A percentile compares a stretch with the other conserved stretches of the same genome.
Evolutionary conservation across 257 asterid genomes (phyloP).

Genomic region (Solanum corneliomulleri): DNA sequence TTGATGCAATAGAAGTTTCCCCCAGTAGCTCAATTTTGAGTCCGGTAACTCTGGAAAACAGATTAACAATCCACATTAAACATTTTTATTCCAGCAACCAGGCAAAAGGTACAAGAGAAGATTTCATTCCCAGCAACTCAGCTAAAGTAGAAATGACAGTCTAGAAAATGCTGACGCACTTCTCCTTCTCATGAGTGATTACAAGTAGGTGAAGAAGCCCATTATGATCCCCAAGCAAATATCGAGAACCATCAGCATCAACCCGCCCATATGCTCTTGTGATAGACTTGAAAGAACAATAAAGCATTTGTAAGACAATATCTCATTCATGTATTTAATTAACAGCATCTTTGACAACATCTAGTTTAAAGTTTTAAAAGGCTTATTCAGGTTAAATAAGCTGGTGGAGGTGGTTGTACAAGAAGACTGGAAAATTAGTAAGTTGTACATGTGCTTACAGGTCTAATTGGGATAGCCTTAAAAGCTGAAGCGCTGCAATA

Average conservation of each 20-base stretch:
- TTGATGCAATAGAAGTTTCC: constrained; percentile 81
- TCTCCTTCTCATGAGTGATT: constrained; percentile 83
- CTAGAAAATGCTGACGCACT: constrained; percentile 33
- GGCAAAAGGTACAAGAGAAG: neutral
- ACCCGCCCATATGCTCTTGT: constrained; percentile 88
- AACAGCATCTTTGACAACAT: neutral
- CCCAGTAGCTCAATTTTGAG: constrained; percentile 88
- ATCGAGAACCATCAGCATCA: constrained; percentile 89
- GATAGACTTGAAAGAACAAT: constrained; percentile 38
- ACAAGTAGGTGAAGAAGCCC: constrained; percentile 81
- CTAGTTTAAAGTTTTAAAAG: neutral
- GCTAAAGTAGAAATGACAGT: neutral
- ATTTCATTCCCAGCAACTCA: neutral
- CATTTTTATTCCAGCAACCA: neutral
- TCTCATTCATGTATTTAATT: neutral
- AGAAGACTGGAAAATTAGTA: neutral
- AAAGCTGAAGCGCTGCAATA: constrained; percentile 79
- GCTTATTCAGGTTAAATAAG: neutral
- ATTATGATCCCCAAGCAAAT: constrained; percentile 79
- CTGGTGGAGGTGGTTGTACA: constrained; percentile 2
- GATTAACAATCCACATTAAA: constrained; percentile 1
- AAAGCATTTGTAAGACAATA: constrained; percentile 4
- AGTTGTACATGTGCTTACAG: constrained; percentile 35
- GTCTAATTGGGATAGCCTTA: constrained; percentile 81
- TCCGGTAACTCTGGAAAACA: constrained; percentile 57